Evolutionary conservation across 176 grass and related monocot genomes (phyloP), one percentile per base, ranked within the genome.

Genomic region (Tillandsia leiboldiana): DNA sequence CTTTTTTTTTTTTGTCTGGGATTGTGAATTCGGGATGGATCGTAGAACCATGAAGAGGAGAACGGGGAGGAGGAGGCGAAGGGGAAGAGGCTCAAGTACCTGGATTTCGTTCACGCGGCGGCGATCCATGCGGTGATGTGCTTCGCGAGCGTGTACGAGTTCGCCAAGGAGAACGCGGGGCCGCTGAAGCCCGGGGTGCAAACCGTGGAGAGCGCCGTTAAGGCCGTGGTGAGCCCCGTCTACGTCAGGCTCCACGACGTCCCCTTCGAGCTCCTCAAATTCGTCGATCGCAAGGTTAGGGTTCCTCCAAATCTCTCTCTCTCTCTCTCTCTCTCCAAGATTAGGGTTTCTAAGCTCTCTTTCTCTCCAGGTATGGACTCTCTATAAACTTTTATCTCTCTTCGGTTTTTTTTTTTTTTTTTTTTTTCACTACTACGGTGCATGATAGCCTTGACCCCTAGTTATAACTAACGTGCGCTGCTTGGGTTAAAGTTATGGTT

Each of bases 131-230:
- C 82, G 49, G 62, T 71, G 26, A 18, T 88, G 74, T 90, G 79
- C 80, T 11, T 82, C 12, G 74, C 54, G 27, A 81, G 72, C 23
- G 66, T 90, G 0, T 99, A 99, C 82, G 74, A 77, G 1, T 81
- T 87, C 54, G 94, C 90, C 28, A 93, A 85, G 87, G 87, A 84
- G 71, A 91, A 88, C 73, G 58, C 87, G 10, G 87, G 94, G 26
- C 90, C 80, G 73, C 79, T 99, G 69, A 88, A 79, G 66, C 72
- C 82, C 5, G 72, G 82, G 54, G 80, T 93, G 49, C 79, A 90
- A 58, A 72, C 82, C 74, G 84, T 80, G 73, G 95, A 99, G 80
- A 71, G 77, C 24, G 69, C 77, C 11, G 86, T 93, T 9, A 90
- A 59, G 75, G 68, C 71, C 65, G 63, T 88, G 51, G 77, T 75